These are phyloP conservation scores for Daedaleopsis sinensis DNA, from an alignment of 768 basidiomycete genomes.

Conservation along the genomic window DNA sequence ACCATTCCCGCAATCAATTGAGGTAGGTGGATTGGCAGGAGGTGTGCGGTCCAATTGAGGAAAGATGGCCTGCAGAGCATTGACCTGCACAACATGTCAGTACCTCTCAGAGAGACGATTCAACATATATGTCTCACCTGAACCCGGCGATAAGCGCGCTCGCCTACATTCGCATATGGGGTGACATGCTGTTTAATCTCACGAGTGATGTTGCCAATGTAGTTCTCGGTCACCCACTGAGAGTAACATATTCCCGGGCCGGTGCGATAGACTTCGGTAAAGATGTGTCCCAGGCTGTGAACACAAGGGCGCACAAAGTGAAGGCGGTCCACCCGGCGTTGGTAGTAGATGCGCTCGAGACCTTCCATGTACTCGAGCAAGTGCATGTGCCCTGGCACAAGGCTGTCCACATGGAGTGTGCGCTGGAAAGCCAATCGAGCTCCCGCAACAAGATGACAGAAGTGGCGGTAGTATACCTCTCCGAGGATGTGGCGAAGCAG, in stretches of 20 bases:
- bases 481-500: slow-evolving; percentile 26
- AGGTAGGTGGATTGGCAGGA: background rate
- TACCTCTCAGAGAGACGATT: no score
- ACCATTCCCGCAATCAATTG: background rate
- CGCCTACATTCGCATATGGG: background rate
- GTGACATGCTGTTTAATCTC: background rate
- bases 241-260: slow-evolving; percentile 16
- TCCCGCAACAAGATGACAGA: slow-evolving; percentile 29
- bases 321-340: slow-evolving; percentile 25
- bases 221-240: slow-evolving; percentile 28
- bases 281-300: slow-evolving; percentile 35
- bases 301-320: slow-evolving; percentile 39
- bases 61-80: background rate
- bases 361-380: slow-evolving; percentile 34
- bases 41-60: background rate
- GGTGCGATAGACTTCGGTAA: slow-evolving; percentile 22
- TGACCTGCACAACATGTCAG: background rate
- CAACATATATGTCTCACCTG: background rate
- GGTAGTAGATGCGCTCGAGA: slow-evolving; percentile 41
- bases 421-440: slow-evolving; percentile 25
- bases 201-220: slow-evolving; percentile 27
- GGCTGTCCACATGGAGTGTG: slow-evolving; percentile 7
- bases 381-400: slow-evolving; percentile 25
- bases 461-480: slow-evolving; percentile 27
- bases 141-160: background rate